Evolutionary conservation across 2,329 filamentous ascomycete genomes (phyloP).

Genomic region (Neofusicoccum parvum): DNA sequence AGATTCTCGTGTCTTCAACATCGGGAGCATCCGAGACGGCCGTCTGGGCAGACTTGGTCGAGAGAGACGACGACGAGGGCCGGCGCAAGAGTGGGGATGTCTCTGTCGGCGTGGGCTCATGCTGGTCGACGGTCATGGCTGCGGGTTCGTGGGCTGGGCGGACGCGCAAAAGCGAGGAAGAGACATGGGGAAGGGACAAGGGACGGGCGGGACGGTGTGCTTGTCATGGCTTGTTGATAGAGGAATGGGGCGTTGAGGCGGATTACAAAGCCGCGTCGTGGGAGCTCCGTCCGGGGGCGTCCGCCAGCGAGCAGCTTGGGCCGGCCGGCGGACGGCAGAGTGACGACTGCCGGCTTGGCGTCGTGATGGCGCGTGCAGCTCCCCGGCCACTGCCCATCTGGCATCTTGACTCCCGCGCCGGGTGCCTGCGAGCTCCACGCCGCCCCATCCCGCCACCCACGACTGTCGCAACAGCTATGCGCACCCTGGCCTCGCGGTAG

Average conservation of each 20-base stretch:
- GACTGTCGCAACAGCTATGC: constrained; percentile 14
- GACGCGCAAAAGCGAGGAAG: neutral
- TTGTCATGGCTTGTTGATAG: neutral
- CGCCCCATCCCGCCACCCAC: neutral
- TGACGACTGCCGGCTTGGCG: constrained; percentile 7
- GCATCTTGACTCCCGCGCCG: constrained; percentile 17
- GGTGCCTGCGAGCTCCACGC: neutral
- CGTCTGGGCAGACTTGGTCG: constrained; percentile 3
- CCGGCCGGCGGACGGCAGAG: neutral
- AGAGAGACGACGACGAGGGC: constrained; percentile 2
- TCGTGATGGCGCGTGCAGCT: neutral
- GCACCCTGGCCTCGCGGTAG: neutral
- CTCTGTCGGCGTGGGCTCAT: neutral
- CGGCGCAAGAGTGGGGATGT: constrained; percentile 11
- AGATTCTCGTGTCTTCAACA: constrained; percentile 2
- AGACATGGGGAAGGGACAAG: neutral
- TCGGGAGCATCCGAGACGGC: neutral
- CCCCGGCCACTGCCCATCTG: neutral
- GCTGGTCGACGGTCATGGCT: neutral
- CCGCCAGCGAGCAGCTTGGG: neutral
- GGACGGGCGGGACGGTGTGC: neutral
- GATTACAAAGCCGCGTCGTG: constrained; percentile 15
- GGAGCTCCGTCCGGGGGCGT: neutral
- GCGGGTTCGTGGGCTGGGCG: neutral
- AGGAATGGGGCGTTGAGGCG: neutral